A percentile compares a stretch with the other conserved stretches of the same genome.
Conservation (phyloP, 2,329 filamentous ascomycete species). For the Balansia obtecta region DNA sequence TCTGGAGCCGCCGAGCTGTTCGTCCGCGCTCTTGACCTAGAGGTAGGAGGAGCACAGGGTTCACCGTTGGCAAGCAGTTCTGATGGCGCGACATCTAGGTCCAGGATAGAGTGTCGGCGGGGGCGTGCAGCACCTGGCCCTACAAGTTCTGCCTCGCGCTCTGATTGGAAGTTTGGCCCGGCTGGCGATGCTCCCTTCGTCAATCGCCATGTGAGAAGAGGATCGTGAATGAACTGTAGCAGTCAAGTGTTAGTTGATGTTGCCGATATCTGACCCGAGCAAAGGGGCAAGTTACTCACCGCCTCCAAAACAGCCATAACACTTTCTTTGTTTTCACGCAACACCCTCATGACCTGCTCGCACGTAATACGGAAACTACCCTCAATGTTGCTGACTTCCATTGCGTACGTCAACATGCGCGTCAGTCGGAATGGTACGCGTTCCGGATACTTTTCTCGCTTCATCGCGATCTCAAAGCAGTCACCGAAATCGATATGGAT, state of each 20-base stretch:
- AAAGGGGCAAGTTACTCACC: slow-evolving; percentile 44
- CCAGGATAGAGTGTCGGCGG: slow-evolving; percentile 58
- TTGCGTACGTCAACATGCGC: slow-evolving; percentile 97
- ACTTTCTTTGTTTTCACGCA: slow-evolving; percentile 95
- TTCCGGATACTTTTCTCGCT: slow-evolving; percentile 97
- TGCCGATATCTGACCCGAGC: background rate
- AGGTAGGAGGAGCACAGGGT: slow-evolving; percentile 32
- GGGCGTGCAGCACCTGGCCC: slow-evolving; percentile 36
- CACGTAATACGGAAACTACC: slow-evolving; percentile 97
- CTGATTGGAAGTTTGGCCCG: slow-evolving; percentile 54
- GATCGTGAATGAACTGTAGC: slow-evolving; percentile 91
- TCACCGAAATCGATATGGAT: slow-evolving; percentile 99
- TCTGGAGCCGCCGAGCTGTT: slow-evolving; percentile 39
- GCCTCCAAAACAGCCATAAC: slow-evolving; percentile 97
- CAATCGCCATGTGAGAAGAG: slow-evolving; percentile 94
- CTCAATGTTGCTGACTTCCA: slow-evolving; percentile 99
- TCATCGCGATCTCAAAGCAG: slow-evolving; percentile 99
- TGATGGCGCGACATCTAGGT: slow-evolving; percentile 46
- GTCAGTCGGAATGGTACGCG: slow-evolving; percentile 95
- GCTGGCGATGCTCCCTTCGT: slow-evolving; percentile 49
- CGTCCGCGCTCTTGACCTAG: slow-evolving; percentile 43
- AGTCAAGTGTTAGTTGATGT: background rate
- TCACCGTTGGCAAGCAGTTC: slow-evolving; percentile 38
- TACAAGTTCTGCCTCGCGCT: slow-evolving; percentile 41
- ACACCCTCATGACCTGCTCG: slow-evolving; percentile 94